Evolutionary conservation across 1,284 basidiomycete species (phyloP), one percentile per base, ranked within the genome.

Genomic region (Apiotrichum brassicae): DNA sequence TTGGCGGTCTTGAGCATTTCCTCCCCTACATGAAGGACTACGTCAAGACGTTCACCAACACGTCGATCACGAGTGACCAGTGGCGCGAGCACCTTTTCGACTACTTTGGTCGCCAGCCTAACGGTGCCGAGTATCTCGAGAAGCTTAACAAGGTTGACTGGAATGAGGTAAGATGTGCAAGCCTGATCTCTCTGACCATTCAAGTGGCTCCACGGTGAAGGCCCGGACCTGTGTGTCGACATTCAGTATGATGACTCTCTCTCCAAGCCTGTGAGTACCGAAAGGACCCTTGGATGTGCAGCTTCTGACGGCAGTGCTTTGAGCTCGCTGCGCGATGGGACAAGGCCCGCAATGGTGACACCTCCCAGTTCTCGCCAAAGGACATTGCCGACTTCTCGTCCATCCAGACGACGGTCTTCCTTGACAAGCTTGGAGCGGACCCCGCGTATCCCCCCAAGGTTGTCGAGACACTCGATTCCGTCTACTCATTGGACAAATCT

Each of bases 1-100:
- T 97, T 2, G 94, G 93, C 22, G 94, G 94, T 1, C 75, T 95
- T 43, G 84, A 95, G 43, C 81, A 81, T 13, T 89, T 92, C 75
- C 67, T 89, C 18, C 87, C 87, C 0, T 93, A 92, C 69, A 86
- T 93, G 54, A 77, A 80, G 50, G 65, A 66, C 50, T 75, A 75
- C 56, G 70, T 73, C 47, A 60, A 63, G 56, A 71, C 72, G 2
- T 79, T 77, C 57, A 63, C 64, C 26, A 77, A 90, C 14, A 81
- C 84, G 66, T 87, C 87, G 55, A 88, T 97, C 67, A 86, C 85
- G 14, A 95, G 91, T 0, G 76, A 82, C 33, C 81, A 94, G 61
- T 97, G 92, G 91, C 85, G 87, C 63, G 75, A 77, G 5, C 89
- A 97, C 66, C 76, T 98, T 19, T 88, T 85, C 61, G 74, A 67